phyloP scores from a whole-genome alignment of 2,329 filamentous ascomycete genomes.

The Talaromyces sp. region DNA sequence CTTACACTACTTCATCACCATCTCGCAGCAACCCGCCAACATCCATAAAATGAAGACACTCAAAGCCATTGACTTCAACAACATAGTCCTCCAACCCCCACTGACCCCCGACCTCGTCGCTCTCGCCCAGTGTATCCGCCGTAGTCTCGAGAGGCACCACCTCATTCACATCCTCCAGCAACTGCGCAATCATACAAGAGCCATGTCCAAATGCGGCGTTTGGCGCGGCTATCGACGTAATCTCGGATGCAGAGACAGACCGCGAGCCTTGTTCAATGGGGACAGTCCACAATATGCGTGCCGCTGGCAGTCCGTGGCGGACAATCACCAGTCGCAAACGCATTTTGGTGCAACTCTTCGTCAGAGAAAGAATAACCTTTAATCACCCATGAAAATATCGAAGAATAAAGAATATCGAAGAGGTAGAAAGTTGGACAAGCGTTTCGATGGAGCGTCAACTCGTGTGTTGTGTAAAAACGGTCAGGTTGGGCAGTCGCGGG shows the following conservation, averaged over 20 bases:
- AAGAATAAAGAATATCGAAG: not conserved
- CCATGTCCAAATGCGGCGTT: constrained; percentile 37
- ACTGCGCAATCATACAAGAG: constrained; percentile 66
- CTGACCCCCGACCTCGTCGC: constrained; percentile 39
- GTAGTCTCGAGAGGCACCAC: constrained; percentile 74
- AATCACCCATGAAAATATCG: not conserved
- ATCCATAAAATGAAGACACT: constrained; percentile 80
- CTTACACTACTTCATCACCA: constrained; percentile 77
- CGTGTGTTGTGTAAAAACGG: not conserved
- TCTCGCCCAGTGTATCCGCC: constrained; percentile 16
- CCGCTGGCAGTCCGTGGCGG: constrained; percentile 67
- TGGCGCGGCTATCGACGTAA: constrained; percentile 28
- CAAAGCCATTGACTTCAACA: constrained; percentile 76
- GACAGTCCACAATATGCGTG: constrained; percentile 67
- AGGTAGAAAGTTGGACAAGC: not conserved
- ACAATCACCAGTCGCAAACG: constrained; percentile 69
- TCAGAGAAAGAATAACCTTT: not conserved
- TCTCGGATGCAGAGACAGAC: constrained; percentile 25
- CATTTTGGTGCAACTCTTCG: constrained; percentile 38
- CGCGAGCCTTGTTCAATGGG: constrained; percentile 24
- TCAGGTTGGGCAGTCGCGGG: not conserved
- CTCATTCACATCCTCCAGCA: constrained; percentile 74
- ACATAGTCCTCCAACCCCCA: constrained; percentile 90
- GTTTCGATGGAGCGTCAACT: not conserved
- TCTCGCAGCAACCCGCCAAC: constrained; percentile 67